Evolutionary conservation across 2,329 filamentous ascomycete species (phyloP), one percentile per base, ranked within the genome.

Genomic region (Fusarium zealandicum): DNA sequence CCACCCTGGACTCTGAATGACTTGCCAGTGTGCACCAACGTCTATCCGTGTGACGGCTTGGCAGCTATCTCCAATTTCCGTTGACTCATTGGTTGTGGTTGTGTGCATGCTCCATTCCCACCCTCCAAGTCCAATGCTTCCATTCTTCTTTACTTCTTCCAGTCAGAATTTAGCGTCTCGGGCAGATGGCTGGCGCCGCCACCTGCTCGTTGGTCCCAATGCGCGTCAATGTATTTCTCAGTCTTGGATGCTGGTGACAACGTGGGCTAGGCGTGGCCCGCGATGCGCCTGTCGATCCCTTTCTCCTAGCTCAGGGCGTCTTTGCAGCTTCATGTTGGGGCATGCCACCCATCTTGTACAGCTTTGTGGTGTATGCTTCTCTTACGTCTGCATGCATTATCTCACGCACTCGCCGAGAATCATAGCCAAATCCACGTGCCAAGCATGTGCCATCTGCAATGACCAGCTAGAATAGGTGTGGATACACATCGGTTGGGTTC

Each of bases 141-240:
- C 33, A 40, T 62, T 22, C 25, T 64, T 65, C 60, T 62, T 57
- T 50, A 27, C 5, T 37, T 33, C 51, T 66, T 66, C 63, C 36
- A 35, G 27, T 16, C 35, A 13, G 28, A n/a, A n/a, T n/a, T 18
- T 43, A 20, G 38, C 36, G 33, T 28, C 33, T 43, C 53, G 61
- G 61, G 3, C 44, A 56, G 61, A 43, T 38, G 55, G 63, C 54
- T 65, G 58, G 61, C 61, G 53, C 44, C 56, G 48, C 53, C 53
- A 59, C 56, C 12, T 32, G 16, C 13, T 11, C 20, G 44, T 36
- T 9, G 13, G 16, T 7, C 7, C 32, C 28, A 6, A 30, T 57
- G 18, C 27, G 50, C 10, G 16, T 6, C 13, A 28, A 46, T 33
- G 36, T 35, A 27, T 41, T 48, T 39, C 12, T 10, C 17, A 39